Evolutionary conservation across 148 eudicot species (phyloP).

Genomic region (Fagopyrum esculentum): DNA sequence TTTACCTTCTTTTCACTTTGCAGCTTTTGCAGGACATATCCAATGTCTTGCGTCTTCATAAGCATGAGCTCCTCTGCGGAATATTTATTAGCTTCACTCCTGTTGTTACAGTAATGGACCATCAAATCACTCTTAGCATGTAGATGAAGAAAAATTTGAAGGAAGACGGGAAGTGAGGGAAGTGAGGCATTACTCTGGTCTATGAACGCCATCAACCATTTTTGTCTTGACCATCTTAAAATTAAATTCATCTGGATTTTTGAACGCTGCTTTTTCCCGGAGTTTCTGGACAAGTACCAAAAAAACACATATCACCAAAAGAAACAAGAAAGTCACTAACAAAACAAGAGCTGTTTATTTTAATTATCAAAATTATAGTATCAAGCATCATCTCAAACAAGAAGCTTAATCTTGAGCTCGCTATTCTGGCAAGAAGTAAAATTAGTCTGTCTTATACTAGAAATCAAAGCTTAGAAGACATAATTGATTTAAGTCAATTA

Average conservation of each 20-base stretch:
- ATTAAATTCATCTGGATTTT: constrained; percentile 79
- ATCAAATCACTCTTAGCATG: not conserved
- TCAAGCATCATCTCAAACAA: not conserved
- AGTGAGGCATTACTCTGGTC: constrained; percentile 37
- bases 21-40: constrained; percentile 68
- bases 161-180: not conserved
- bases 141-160: not conserved
- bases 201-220: constrained; percentile 68
- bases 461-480: not conserved
- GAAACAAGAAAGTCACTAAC: not conserved
- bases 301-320: not conserved
- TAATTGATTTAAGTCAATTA: not conserved
- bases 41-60: constrained; percentile 80
- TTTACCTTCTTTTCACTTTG: constrained; percentile 76
- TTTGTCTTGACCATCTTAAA: constrained; percentile 68
- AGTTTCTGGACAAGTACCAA: constrained; percentile 43
- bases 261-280: constrained; percentile 67
- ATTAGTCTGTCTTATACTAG: not conserved
- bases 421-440: not conserved
- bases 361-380: not conserved
- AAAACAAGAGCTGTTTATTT: not conserved
- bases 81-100: constrained; percentile 65
- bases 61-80: constrained; percentile 67
- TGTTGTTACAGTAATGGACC: constrained; percentile 11
- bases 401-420: not conserved